Base-by-base conservation (phyloP, 2,329 filamentous ascomycete genomes). In the Ambrosiella cleistominuta region DNA sequence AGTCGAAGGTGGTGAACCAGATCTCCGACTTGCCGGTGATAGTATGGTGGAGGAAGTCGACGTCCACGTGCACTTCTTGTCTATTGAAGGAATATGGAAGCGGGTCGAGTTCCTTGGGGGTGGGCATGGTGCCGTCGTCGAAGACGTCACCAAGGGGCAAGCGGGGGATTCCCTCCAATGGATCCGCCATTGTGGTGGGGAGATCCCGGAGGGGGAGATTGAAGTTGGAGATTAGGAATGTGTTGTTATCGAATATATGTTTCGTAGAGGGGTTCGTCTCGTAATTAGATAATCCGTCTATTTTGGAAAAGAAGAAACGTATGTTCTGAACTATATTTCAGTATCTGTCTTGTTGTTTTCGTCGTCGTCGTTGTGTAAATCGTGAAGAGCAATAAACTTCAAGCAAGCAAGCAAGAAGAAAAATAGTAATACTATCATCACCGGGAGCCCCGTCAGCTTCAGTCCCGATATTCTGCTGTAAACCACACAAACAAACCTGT, bases 41-140 rank as follows among this genome's bases (percentile, higher is more conserved):
- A 66, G 76, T 79, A 69, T 83, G 84, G 57, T 79, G 80, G 63
- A 79, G 77, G 68, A 98, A 94, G 71, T 95, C 86, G 67, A 98
- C 76, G 65, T 97, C 90, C 61, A 98, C 75, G 65, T 89, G 84
- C 54, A 98, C 83, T 68, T 87, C 86, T 71, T 97, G 91, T 70
- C 89, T 85, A 57, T 88, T 77, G 60, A 97, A 72, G 45, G 77
- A 73, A 58, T 71, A 74, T 35, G 72, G 69, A 13, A 70, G 68
- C 2, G 72, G 63, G 3, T 68, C 66, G 7, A 62, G 61, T 61
- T 73, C 71, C 54, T 69, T 63, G 38, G 68, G 63, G 5, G 68
- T 68, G 8, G 66, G 65, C 5, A 70, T 59, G 50, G 65, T 66
- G 56, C 69, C 68, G 17, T 68, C 65, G 37, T 65, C 59, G 44